phyloP scores from a whole-genome alignment of 139 green algal genomes.

The Micractinium sp. region DNA sequence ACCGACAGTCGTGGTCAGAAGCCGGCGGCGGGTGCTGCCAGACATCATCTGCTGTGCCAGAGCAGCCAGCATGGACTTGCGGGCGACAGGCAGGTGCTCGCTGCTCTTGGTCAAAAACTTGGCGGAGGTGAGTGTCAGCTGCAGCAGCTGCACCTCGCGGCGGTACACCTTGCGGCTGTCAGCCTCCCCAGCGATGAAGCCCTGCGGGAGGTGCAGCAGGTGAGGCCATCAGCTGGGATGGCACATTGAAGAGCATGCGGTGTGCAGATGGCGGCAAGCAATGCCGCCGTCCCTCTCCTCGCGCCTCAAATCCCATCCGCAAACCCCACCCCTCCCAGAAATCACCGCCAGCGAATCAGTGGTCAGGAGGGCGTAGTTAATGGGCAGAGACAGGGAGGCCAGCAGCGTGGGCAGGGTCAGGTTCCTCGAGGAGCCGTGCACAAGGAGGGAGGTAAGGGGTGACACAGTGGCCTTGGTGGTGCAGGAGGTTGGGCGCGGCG shows the following conservation, averaged over 20 bases:
- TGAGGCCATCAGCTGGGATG: background rate
- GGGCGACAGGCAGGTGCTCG: background rate
- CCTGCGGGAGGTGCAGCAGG: background rate
- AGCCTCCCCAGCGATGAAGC: background rate
- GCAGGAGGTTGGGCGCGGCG: background rate
- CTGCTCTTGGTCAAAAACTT: background rate
- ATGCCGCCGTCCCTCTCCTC: background rate
- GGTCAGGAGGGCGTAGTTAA: background rate
- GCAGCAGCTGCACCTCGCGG: constrained; percentile 10
- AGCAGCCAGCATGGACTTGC: background rate
- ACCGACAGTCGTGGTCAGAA: background rate
- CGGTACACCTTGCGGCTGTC: background rate
- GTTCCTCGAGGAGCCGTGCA: background rate
- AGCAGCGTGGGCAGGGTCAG: background rate
- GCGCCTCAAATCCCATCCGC: background rate
- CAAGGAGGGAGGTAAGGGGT: constrained; percentile 21
- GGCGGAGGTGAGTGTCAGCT: background rate
- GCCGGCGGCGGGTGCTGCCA: background rate
- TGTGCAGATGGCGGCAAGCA: background rate
- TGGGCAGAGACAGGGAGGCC: background rate
- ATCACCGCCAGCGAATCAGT: constrained; percentile 12
- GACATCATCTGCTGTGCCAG: background rate
- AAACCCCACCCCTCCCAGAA: background rate
- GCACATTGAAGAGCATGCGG: background rate
- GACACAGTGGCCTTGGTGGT: background rate